A percentile compares a stretch with the other conserved stretches of the same genome.
phyloP scores from a whole-genome alignment of 345 rosid species.

The Anacardium occidentale region DNA sequence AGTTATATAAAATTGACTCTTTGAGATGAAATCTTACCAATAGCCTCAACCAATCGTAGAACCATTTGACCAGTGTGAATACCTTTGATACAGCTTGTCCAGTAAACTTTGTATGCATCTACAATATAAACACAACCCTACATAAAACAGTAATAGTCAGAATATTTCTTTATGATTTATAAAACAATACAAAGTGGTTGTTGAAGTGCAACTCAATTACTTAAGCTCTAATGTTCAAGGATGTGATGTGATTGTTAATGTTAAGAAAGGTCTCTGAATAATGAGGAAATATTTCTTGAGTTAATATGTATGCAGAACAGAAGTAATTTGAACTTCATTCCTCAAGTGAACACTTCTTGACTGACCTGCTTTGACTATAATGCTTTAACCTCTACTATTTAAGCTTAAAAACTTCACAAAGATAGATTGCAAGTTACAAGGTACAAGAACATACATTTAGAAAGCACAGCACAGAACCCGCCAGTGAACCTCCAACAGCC shows the following conservation, averaged over 20 bases:
- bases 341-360: not conserved
- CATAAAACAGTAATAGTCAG: conserved; percentile 10
- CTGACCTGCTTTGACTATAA: not conserved
- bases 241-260: not conserved
- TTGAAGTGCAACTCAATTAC: not conserved
- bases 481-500: conserved; percentile 81
- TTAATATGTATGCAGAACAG: not conserved
- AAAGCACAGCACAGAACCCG: conserved; percentile 86
- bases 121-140: conserved; percentile 77
- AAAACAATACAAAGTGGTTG: not conserved
- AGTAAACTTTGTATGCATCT: conserved; percentile 81
- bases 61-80: conserved; percentile 87
- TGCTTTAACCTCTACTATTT: not conserved
- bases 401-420: not conserved
- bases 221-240: not conserved
- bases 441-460: conserved; percentile 58
- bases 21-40: conserved; percentile 42
- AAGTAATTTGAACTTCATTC: not conserved
- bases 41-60: conserved; percentile 85
- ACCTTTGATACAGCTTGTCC: conserved; percentile 80
- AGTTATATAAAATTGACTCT: not conserved
- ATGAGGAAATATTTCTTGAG: not conserved
- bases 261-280: not conserved
- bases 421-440: not conserved
- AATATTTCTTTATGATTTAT: not conserved